Base-by-base conservation (phyloP, 2,329 filamentous ascomycete species). In the Fusarium brevicatenulatum region DNA sequence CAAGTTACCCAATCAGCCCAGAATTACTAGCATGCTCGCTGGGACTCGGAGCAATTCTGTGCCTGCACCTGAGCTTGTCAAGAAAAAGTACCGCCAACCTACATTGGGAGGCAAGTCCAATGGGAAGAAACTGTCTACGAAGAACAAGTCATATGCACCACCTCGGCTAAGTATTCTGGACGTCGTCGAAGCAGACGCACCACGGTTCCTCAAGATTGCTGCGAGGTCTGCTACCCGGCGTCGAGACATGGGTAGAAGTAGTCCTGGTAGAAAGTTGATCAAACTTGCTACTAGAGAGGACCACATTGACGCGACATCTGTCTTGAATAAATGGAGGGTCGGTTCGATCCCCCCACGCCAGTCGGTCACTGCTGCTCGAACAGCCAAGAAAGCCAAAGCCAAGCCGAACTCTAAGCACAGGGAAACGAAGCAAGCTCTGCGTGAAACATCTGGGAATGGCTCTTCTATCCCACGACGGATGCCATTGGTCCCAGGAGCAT, bases 131-230 rank as follows among this genome's bases (percentile, higher is more conserved):
- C 61, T 57, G 9, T 44, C 53, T 28, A 19, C 42, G 30, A 57
- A 44, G 36, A 63, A 63, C 16, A 76, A 58, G 37, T 28, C 28
- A 15, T 36, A 55, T 40, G 53, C 72, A 4, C 81, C 86, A n/a
- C 88, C 88, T 7, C 80, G 78, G 25, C 82, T 92, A 25, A 87
- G 90, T 72, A 91, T 92, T 62, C 77, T 91, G n/a, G 90, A 92
- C 78, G 85, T 90, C 28, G 82, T 87, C 49, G 85, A 87, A 68
- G 78, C 82, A 4, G 76, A 83, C 64, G 87, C 89, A 2, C 90
- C 90, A 4, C 80, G 78, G 4, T 92, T 92, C 70, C 80, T 92
- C 39, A 89, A 85, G 66, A 85, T 92, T 75, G 90, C 90, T 56
- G 89, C 89, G 47, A 88, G 90, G 21, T 84, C 88, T 58, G 89